phyloP scores from a whole-genome alignment of 768 basidiomycete genomes.

The Termitomyces sp. region DNA sequence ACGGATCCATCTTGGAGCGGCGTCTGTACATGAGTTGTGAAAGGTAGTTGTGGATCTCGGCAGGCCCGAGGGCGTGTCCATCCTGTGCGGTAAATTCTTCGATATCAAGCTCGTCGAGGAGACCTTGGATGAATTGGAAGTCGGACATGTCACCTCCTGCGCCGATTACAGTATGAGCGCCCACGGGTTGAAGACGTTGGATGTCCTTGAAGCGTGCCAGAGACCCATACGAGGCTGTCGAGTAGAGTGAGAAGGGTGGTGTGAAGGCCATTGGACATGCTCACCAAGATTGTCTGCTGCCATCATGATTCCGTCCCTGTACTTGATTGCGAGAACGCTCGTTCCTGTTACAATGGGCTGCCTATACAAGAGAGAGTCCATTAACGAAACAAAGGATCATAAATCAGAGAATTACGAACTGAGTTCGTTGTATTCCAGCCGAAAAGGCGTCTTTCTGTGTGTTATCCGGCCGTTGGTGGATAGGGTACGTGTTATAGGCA shows the following conservation, averaged over 20 bases:
- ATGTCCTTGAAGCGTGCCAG: conserved; percentile 96
- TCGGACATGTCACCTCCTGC: conserved; percentile 97
- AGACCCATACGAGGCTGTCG: conserved; percentile 89
- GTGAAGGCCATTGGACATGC: conserved; percentile 15
- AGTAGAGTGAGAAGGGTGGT: neutral
- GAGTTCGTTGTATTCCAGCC: conserved; percentile 72
- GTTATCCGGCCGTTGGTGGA: conserved; percentile 54
- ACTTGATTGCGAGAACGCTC: conserved; percentile 92
- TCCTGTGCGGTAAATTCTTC: conserved; percentile 82
- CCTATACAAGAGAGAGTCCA: conserved; percentile 31
- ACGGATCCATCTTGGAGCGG: conserved; percentile 83
- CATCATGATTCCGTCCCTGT: conserved; percentile 96
- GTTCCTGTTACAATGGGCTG: conserved; percentile 97
- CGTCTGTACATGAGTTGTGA: conserved; percentile 87
- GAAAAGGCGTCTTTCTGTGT: conserved; percentile 50
- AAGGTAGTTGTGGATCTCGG: conserved; percentile 90
- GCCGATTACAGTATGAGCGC: conserved; percentile 80
- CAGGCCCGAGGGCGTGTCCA: conserved; percentile 77
- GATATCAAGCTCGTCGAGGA: conserved; percentile 72
- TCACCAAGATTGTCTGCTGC: conserved; percentile 95
- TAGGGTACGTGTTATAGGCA: conserved; percentile 71
- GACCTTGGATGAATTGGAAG: conserved; percentile 85
- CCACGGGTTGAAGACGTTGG: conserved; percentile 81
- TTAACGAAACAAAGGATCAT: neutral
- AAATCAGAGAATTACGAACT: conserved; percentile 37